Percentiles rank a stretch among this genome's conserved stretches.
Conservation (phyloP, 2,329 filamentous ascomycete species). For the Hymenoscyphus fraxineus region DNA sequence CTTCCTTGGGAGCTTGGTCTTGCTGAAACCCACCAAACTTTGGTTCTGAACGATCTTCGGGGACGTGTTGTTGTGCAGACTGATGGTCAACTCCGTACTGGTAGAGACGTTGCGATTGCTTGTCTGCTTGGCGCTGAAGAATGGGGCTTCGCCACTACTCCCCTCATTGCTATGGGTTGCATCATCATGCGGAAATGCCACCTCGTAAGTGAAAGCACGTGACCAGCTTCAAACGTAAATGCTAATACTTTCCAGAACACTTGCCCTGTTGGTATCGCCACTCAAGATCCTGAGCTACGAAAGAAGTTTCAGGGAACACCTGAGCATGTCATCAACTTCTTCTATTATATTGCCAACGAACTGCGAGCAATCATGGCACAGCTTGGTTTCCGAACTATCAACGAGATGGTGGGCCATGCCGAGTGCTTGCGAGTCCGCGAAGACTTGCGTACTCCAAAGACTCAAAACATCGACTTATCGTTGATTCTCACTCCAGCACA, state of each 20-base stretch:
- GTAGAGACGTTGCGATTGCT: constrained; percentile 89
- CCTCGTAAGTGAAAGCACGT: constrained; percentile 2
- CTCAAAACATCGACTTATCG: constrained; percentile 86
- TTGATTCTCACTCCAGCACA: constrained; percentile 94
- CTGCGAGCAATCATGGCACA: constrained; percentile 95
- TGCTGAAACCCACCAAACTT: constrained; percentile 92
- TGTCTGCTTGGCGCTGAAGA: constrained; percentile 96
- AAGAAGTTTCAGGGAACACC: constrained; percentile 92
- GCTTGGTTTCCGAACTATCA: constrained; percentile 90
- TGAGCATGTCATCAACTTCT: constrained; percentile 94
- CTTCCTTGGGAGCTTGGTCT: constrained; percentile 95
- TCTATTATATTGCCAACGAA: constrained; percentile 92
- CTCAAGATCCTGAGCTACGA: constrained; percentile 88
- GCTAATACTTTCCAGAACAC: no score
- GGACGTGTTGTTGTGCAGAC: constrained; percentile 95
- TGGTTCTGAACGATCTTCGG: constrained; percentile 92
- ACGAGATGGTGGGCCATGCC: constrained; percentile 94
- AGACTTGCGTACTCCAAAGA: constrained; percentile 83
- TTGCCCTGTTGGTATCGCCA: constrained; percentile 89
- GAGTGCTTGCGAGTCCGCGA: constrained; percentile 84
- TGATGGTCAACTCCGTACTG: constrained; percentile 89
- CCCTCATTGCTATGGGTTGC: constrained; percentile 93
- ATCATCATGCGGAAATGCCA: constrained; percentile 79
- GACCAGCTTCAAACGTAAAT: no score
- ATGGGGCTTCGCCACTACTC: constrained; percentile 93